Evolutionary conservation across 1,284 basidiomycete species (phyloP), one percentile per base, ranked within the genome.

Genomic region (Malassezia sp.): DNA sequence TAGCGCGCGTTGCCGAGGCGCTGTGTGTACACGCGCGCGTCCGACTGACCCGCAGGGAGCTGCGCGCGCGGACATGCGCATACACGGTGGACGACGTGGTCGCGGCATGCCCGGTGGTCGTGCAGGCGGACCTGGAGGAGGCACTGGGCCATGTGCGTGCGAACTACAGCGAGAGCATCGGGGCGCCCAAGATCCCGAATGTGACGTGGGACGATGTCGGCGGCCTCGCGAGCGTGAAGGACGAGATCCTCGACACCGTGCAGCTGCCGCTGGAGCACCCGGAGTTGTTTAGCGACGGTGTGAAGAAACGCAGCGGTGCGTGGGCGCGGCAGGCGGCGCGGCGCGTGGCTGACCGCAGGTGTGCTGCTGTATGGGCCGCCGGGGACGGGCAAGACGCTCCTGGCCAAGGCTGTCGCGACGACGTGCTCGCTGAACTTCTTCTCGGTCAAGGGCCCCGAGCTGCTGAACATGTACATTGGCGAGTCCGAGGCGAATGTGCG

Each of bases 141-240:
- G 87, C 87, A 0, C 74, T 97, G 10, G 75, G 76, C n/a, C 79
- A 81, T 53, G 83, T 85, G 4, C 77, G 89, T 45, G 74, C 79
- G 11, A 78, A 81, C 1, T 93, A 93, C 72, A 84, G 85, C 14
- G 85, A 90, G 65, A 87, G 79, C 61, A 93, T 97, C 46, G 91
- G 91, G 11, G 88, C 89, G 15, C 93, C 93, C 0, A 90, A 85
- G 63, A 97, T 99, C 41, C 93, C 93, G 1, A 85, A 80, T 53
- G 90, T 99, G 0, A 80, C 85, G 0, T 99, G 93, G 93, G 88
- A 96, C 71, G 93, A 97, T 67, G 84, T 99, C 12, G 93, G 93
- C 31, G 93, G 93, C 6, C 74, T 99, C 15, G 82, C 80, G 1
- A 74, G 77, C 52, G 87, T 96, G 49, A 97, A 96, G 72, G 72